Conservation (phyloP, 2,329 filamentous ascomycete species). For the Botryosphaeria dothidea region DNA sequence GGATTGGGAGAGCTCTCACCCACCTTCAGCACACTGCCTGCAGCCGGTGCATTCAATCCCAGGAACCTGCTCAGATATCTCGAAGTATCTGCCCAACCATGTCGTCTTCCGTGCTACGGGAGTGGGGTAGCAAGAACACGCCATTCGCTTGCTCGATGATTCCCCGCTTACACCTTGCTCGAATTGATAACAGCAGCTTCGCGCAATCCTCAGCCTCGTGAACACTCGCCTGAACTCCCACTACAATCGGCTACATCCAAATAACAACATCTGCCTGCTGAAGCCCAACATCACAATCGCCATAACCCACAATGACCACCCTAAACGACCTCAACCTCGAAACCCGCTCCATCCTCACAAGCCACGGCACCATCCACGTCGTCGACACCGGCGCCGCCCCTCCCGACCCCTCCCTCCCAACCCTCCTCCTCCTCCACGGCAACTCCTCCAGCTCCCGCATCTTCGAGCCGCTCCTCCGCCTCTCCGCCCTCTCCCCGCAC, state of each 20-base stretch:
- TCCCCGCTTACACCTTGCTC: neutral
- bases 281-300: neutral
- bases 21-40: neutral
- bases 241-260: no score
- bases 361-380: conserved; percentile 13
- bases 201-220: neutral
- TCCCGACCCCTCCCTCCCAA: conserved; percentile 14
- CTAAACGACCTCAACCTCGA: neutral
- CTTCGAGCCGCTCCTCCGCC: conserved; percentile 31
- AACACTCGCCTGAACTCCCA: neutral
- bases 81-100: neutral
- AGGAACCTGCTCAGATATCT: no score
- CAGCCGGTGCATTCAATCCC: neutral
- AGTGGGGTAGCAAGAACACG: conserved; percentile 3
- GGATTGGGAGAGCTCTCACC: no score
- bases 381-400: neutral
- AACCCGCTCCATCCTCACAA: conserved; percentile 5
- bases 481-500: conserved; percentile 19
- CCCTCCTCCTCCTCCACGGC: conserved; percentile 34
- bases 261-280: neutral
- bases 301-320: neutral
- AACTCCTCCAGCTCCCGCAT: conserved; percentile 33
- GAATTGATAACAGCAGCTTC: neutral
- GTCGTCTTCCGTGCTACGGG: neutral
- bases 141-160: neutral